A percentile compares a stretch with the other conserved stretches of the same genome.
Conservation (phyloP, 129 eudicot genomes). For the Erigeron canadensis region DNA sequence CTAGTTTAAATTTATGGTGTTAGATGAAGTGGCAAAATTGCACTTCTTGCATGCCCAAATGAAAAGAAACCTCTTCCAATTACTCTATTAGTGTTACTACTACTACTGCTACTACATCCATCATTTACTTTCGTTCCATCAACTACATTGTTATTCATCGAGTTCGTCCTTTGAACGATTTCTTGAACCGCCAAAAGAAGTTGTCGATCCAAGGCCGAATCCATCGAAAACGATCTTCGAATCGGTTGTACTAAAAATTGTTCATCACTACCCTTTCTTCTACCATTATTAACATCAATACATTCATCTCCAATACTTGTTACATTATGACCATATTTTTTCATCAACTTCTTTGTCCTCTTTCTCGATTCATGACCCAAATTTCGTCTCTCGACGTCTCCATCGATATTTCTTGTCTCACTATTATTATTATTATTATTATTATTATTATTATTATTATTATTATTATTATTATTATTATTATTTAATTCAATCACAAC, state of each 20-base stretch:
- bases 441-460: too few species aligned
- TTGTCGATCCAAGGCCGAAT: slow-evolving; percentile 68
- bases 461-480: too few species aligned
- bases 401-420: slow-evolving; percentile 31
- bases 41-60: slow-evolving; percentile 71
- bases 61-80: slow-evolving; percentile 69
- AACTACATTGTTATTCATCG: slow-evolving; percentile 17
- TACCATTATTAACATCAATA: slow-evolving; percentile 42
- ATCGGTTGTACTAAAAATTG: slow-evolving; percentile 52
- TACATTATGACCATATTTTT: slow-evolving; percentile 36
- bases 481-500: slow-evolving; percentile 81
- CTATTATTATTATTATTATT: too few species aligned
- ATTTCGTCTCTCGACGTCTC: slow-evolving; percentile 18
- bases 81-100: slow-evolving; percentile 33
- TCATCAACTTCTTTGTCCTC: slow-evolving; percentile 13
- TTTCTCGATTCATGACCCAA: slow-evolving; percentile 17
- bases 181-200: slow-evolving; percentile 73
- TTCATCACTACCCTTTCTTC: slow-evolving; percentile 47
- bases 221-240: slow-evolving; percentile 86
- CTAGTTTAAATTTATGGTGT: slow-evolving; percentile 33
- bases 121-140: slow-evolving; percentile 29
- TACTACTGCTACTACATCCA: slow-evolving; percentile 37
- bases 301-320: slow-evolving; percentile 94
- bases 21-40: slow-evolving; percentile 54
- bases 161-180: slow-evolving; percentile 30